Evolutionary conservation across 768 basidiomycete species (phyloP), one percentile per base, ranked within the genome.

Genomic region (Chalciporus chontae): DNA sequence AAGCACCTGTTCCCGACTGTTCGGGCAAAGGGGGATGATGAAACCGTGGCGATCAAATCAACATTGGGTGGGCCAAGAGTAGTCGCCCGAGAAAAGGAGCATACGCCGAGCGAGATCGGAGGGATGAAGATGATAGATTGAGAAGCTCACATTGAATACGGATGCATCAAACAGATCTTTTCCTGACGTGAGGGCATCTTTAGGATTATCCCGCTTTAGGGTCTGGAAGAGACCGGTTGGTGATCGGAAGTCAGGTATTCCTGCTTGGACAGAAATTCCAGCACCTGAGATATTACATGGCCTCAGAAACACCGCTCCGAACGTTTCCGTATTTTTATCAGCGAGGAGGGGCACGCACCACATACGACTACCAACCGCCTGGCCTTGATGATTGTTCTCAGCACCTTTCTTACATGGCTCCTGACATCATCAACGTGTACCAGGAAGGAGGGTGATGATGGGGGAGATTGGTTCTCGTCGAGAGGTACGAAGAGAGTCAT

Each of bases 161-260:
- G 88, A 90, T 14, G 90, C 89, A 74, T 94, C 89, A 61, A 95
- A 95, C 3, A 95, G 73, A 62, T 94, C 92, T 66, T 85, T 92
- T 2, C 91, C 88, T 4, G 85, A 87, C 32, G 78, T 73, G 65
- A 91, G 70, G 18, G 73, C 71, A 55, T 87, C 84, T 50, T 80
- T 80, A 0, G 87, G 85, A 65, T 93, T 86, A 60, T 87, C 86
- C 57, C 83, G 77, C 64, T 87, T 91, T 54, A 90, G 68, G 17
- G 79, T 77, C 60, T 85, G 81, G 64, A 94, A 94, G 23, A 94
- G 71, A 24, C 91, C 91, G 48, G 84, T 82, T 14, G 83, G 66
- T 10, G 90, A 92, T 57, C 92, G 74, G 66, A 95, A 94, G 69
- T 94, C 93, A 27, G 93, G 92, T 40, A 94, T 94, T 14, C 90